phyloP scores from a whole-genome alignment of 352 stramenopile genomes.

The Detonula confervacea region DNA sequence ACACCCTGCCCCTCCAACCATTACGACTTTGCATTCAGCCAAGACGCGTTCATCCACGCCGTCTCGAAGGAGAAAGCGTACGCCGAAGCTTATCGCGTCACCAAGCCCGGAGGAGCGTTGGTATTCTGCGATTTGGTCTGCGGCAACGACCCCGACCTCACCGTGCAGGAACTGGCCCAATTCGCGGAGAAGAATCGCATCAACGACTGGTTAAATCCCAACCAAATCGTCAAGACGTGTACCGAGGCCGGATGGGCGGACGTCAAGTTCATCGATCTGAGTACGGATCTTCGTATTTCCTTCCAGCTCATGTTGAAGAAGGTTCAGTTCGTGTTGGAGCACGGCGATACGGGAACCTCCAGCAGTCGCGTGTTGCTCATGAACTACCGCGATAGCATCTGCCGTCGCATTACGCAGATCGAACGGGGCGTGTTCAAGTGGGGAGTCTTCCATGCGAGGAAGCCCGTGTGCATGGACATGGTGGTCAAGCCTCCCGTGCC shows the following conservation, averaged over 20 bases:
- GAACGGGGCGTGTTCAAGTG: conserved; percentile 70
- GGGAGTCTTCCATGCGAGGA: conserved; percentile 61
- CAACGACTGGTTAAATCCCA: conserved; percentile 67
- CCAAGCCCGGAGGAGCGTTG: conserved; percentile 68
- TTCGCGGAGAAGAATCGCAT: conserved; percentile 71
- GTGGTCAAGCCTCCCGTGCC: conserved; percentile 49
- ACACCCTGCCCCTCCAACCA: conserved; percentile 46
- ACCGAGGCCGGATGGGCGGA: conserved; percentile 57
- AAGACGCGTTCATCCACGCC: conserved; percentile 75
- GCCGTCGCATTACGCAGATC: conserved; percentile 55
- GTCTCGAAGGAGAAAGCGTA: conserved; percentile 64
- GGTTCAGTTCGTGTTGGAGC: conserved; percentile 59
- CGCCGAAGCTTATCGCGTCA: conserved; percentile 66
- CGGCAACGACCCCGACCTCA: conserved; percentile 57
- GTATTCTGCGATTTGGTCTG: conserved; percentile 73
- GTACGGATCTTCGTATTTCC: conserved; percentile 57
- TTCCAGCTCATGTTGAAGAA: conserved; percentile 69
- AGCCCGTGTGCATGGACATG: conserved; percentile 51
- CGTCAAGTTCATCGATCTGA: conserved; percentile 65
- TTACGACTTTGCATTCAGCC: conserved; percentile 60
- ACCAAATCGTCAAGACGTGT: conserved; percentile 54
- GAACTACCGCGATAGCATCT: conserved; percentile 55
- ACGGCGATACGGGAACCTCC: conserved; percentile 37
- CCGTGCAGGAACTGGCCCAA: conserved; percentile 50
- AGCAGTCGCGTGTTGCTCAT: conserved; percentile 44